phyloP scores from a whole-genome alignment of 1,284 basidiomycete genomes.

The Xanthoconium separans region DNA sequence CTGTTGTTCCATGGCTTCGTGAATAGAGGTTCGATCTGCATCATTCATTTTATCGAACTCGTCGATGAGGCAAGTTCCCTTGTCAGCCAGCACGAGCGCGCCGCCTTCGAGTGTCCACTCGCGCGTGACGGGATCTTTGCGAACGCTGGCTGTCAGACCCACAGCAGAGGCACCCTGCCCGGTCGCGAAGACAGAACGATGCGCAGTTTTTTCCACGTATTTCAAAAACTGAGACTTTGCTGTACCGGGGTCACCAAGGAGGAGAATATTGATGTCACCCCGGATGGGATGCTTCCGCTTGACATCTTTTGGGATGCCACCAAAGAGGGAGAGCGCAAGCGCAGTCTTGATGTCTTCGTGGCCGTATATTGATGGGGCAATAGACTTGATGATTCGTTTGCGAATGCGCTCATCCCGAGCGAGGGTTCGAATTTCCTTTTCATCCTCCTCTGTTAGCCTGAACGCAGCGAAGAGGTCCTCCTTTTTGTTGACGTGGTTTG shows the following conservation, averaged over 20 bases:
- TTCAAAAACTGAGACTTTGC: slow-evolving; percentile 99
- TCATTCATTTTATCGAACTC: slow-evolving; percentile 99
- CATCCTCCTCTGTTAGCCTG: slow-evolving; percentile 95
- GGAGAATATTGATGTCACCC: slow-evolving; percentile 95
- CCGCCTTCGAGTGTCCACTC: slow-evolving; percentile 99
- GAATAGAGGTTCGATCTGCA: slow-evolving; percentile 94
- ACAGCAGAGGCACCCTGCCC: slow-evolving; percentile 98
- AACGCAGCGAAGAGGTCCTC: slow-evolving; percentile 95
- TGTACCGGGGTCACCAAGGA: slow-evolving; percentile 97
- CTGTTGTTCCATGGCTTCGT: slow-evolving; percentile 99
- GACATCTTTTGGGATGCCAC: slow-evolving; percentile 93
- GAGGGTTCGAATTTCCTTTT: slow-evolving; percentile 85
- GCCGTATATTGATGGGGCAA: slow-evolving; percentile 97
- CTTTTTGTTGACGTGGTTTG: slow-evolving; percentile 97
- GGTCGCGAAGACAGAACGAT: slow-evolving; percentile 96
- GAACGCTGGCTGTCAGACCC: slow-evolving; percentile 96
- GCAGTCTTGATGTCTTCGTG: slow-evolving; percentile 99
- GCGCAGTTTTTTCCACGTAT: slow-evolving; percentile 98
- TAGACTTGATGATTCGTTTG: slow-evolving; percentile 97
- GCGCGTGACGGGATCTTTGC: slow-evolving; percentile 94
- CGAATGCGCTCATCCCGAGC: slow-evolving; percentile 91
- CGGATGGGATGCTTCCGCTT: slow-evolving; percentile 95
- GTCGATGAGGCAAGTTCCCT: slow-evolving; percentile 98
- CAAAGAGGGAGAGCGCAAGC: slow-evolving; percentile 91
- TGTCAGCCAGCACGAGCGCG: slow-evolving; percentile 95